phyloP scores from a whole-genome alignment of 441 rosid genomes.

The Eutrema salsugineum region DNA sequence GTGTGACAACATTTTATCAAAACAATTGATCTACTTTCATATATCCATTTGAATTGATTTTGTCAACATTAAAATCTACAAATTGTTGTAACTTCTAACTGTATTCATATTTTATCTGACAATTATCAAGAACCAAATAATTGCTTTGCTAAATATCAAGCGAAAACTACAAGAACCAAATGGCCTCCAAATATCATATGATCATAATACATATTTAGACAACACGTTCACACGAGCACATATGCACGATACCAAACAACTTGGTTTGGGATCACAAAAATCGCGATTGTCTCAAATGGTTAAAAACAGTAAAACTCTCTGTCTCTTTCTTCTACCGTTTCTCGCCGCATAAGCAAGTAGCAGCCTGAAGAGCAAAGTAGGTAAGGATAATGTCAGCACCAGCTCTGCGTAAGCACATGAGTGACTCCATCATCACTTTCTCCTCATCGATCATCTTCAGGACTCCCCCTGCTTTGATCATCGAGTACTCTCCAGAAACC shows the following conservation, averaged over 20 bases:
- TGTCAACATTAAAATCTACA: no score
- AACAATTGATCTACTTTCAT: no score
- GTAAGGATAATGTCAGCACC: conserved; percentile 93
- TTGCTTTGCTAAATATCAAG: not conserved
- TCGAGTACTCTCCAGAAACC: conserved; percentile 98
- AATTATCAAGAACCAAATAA: not conserved
- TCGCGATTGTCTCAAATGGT: conserved; percentile 1
- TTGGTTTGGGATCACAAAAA: conserved; percentile 1
- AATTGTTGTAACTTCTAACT: no score
- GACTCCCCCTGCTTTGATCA: conserved; percentile 92
- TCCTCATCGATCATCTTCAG: conserved; percentile 97
- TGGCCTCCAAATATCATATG: not conserved
- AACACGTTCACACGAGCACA: not conserved
- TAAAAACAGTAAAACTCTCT: not conserved
- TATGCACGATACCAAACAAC: not conserved
- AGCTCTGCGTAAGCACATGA: conserved; percentile 87
- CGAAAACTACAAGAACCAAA: not conserved
- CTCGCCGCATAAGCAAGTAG: conserved; percentile 73
- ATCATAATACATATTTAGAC: not conserved
- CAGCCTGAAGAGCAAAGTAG: conserved; percentile 93
- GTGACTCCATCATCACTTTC: conserved; percentile 94
- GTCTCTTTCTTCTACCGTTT: conserved; percentile 47
- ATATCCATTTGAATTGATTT: no score
- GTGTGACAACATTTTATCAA: no score
- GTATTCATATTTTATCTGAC: no score